Conservation (phyloP, 1,284 basidiomycete genomes). For the Earliella scabrosa region DNA sequence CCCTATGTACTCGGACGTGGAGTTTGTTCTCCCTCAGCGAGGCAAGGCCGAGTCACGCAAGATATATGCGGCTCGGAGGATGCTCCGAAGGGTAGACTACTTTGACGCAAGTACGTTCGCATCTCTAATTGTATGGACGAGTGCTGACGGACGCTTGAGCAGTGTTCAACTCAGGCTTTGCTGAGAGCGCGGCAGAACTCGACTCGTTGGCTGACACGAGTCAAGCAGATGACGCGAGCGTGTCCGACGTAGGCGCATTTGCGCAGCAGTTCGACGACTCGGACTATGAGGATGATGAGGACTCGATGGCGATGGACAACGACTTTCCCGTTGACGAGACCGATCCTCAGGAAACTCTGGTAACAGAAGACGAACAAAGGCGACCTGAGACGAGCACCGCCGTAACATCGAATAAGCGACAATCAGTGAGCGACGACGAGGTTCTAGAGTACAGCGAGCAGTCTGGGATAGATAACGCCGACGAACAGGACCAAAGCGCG, state of each 20-base stretch:
- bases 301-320: conserved; percentile 10
- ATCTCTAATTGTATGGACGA: neutral
- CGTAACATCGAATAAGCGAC: neutral
- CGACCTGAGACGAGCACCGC: neutral
- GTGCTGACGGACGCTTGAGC: neutral
- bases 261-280: conserved; percentile 56
- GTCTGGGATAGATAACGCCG: neutral
- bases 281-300: conserved; percentile 58
- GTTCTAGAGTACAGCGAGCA: conserved; percentile 4
- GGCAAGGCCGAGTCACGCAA: conserved; percentile 44
- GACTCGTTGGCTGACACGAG: conserved; percentile 22
- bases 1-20: conserved; percentile 81
- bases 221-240: conserved; percentile 31
- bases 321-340: neutral
- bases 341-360: neutral
- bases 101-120: conserved; percentile 62
- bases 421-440: conserved; percentile 4
- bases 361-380: neutral
- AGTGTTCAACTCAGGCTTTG: conserved; percentile 77
- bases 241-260: conserved; percentile 26
- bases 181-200: conserved; percentile 47
- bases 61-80: conserved; percentile 70
- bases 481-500: conserved; percentile 11
- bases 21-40: conserved; percentile 71
- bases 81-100: conserved; percentile 77